phyloP scores from a whole-genome alignment of 2,329 filamentous ascomycete genomes.

The Aspergillus bombycis region DNA sequence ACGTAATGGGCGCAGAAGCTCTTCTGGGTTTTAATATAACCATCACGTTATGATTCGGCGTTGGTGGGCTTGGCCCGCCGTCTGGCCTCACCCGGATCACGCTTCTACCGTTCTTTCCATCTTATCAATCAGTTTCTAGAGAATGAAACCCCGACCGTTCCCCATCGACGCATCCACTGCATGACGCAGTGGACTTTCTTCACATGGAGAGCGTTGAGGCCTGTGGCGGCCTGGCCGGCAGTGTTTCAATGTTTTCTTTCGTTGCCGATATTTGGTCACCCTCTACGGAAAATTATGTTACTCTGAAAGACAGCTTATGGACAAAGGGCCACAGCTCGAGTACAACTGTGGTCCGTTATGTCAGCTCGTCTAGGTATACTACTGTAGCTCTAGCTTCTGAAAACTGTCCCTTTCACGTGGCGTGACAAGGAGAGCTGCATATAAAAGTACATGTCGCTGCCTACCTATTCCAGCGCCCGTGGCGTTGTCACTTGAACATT shows the following conservation, averaged over 20 bases:
- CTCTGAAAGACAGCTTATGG: too few relatives aligned
- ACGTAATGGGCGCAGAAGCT: neutral
- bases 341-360: too few relatives aligned
- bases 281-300: too few relatives aligned
- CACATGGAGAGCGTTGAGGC: neutral
- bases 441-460: too few relatives aligned
- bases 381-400: too few relatives aligned
- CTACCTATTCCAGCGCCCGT: too few relatives aligned
- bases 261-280: too few relatives aligned
- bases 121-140: neutral
- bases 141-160: neutral
- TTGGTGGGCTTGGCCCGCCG: neutral
- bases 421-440: too few relatives aligned
- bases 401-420: too few relatives aligned
- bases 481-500: too few relatives aligned
- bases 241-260: neutral
- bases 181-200: neutral
- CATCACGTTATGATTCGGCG: neutral
- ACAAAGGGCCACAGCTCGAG: too few relatives aligned
- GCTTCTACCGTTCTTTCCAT: neutral
- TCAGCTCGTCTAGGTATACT: too few relatives aligned
- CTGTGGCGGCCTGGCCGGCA: neutral
- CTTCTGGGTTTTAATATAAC: neutral
- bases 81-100: neutral
- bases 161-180: neutral